Conservation (phyloP, 2,329 filamentous ascomycete species). For the Aspergillus hortae region DNA sequence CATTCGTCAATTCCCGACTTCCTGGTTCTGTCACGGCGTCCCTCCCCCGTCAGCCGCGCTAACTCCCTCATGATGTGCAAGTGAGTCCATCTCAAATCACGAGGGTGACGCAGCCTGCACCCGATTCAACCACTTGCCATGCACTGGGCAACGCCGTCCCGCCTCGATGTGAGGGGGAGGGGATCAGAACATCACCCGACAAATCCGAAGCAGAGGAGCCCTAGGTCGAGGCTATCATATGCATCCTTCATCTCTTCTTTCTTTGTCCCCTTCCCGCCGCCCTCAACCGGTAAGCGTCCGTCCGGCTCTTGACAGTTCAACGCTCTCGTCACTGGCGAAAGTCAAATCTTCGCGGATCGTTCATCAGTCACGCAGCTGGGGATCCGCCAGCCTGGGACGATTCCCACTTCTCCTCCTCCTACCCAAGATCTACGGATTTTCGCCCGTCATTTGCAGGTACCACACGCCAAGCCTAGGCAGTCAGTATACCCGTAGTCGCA, state of each 20-base stretch:
- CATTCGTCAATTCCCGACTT: constrained; percentile 10
- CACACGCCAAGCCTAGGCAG: neutral
- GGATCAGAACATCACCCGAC: neutral
- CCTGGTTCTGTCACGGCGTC: constrained; percentile 12
- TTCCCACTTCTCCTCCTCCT: neutral
- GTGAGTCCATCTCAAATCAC: constrained; percentile 16
- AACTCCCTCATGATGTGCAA: constrained; percentile 5
- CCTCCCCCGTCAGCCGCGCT: constrained; percentile 12
- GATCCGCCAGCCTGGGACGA: constrained; percentile 7
- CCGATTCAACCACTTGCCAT: constrained; percentile 11
- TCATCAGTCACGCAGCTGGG: constrained; percentile 2
- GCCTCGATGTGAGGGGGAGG: constrained; percentile 16
- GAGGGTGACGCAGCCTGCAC: constrained; percentile 18
- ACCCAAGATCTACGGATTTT: neutral
- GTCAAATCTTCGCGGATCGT: neutral
- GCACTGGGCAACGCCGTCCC: constrained; percentile 11
- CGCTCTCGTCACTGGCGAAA: neutral
- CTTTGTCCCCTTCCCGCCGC: neutral
- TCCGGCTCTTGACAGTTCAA: neutral
- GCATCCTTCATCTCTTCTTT: constrained; percentile 2
- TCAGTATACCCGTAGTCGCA: neutral
- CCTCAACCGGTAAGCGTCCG: too few relatives aligned
- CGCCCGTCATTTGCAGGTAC: neutral
- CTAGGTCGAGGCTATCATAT: constrained; percentile 14
- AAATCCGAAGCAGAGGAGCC: neutral